Evolutionary conservation across 257 asterid genomes (phyloP).

Genomic region (Rhazya stricta): DNA sequence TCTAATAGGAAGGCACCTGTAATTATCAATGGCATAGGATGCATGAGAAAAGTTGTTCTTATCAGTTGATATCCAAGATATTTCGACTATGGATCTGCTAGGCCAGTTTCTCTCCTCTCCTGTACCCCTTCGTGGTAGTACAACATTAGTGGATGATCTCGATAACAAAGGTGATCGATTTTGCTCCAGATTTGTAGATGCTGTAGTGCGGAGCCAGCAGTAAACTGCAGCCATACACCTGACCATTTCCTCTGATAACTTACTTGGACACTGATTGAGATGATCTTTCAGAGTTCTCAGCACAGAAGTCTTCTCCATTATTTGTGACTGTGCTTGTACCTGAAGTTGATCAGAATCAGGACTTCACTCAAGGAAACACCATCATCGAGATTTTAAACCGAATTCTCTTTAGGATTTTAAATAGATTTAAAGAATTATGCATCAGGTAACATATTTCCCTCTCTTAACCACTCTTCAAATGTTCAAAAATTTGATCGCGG

Average conservation of each 20-base stretch:
- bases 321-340: conserved; percentile 31
- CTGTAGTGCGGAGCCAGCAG: conserved; percentile 46
- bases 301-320: conserved; percentile 25
- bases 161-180: conserved; percentile 32
- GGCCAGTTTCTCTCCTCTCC: conserved; percentile 39
- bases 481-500: background rate
- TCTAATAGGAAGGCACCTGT: conserved; percentile 30
- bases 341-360: conserved; percentile 12
- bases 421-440: background rate
- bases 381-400: background rate
- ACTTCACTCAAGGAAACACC: background rate
- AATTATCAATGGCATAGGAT: conserved; percentile 50
- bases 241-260: conserved; percentile 63
- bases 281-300: conserved; percentile 52
- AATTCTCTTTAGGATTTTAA: background rate
- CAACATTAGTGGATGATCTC: conserved; percentile 34
- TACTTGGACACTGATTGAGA: conserved; percentile 61
- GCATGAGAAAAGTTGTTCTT: conserved; percentile 48
- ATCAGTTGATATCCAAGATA: conserved; percentile 48
- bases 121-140: conserved; percentile 31
- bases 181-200: conserved; percentile 29
- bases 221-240: conserved; percentile 58
- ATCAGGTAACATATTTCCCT: background rate
- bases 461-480: background rate
- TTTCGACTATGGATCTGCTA: conserved; percentile 37